A percentile compares a stretch with the other conserved stretches of the same genome.
phyloP scores from a whole-genome alignment of 2,329 filamentous ascomycete species.

The Aspergillus sp. region DNA sequence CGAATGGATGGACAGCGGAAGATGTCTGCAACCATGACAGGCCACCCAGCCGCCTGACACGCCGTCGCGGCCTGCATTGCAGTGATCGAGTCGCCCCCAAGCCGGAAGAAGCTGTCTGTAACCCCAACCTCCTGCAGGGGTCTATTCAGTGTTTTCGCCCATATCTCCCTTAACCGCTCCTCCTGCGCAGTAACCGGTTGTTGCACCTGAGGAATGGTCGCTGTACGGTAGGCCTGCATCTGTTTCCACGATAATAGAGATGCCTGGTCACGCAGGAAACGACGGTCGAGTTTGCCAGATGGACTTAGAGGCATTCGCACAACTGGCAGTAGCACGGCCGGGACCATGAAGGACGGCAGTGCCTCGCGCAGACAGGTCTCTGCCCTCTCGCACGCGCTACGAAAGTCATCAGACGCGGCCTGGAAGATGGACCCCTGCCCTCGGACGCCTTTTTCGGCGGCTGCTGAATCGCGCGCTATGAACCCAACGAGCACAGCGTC shows the following conservation, averaged over 20 bases:
- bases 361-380: no score
- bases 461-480: not conserved
- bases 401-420: no score
- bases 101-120: constrained; percentile 30
- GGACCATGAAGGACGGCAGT: constrained; percentile 39
- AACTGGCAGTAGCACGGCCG: constrained; percentile 38
- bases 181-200: constrained; percentile 14
- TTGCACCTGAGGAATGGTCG: not conserved
- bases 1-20: no score
- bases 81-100: constrained; percentile 30
- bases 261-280: constrained; percentile 29
- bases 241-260: not conserved
- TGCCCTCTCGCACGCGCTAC: no score
- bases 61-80: constrained; percentile 25
- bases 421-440: no score
- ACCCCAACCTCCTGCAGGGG: constrained; percentile 7
- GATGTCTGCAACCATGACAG: no score
- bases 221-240: no score
- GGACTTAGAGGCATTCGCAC: constrained; percentile 41
- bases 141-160: constrained; percentile 20
- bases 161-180: constrained; percentile 16
- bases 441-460: no score
- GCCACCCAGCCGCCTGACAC: no score
- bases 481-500: not conserved
- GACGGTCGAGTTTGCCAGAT: constrained; percentile 43